Percentiles rank a stretch among this genome's conserved stretches.
Conservation (phyloP, 164 flowering plant species). For the Aristolochia contorta region DNA sequence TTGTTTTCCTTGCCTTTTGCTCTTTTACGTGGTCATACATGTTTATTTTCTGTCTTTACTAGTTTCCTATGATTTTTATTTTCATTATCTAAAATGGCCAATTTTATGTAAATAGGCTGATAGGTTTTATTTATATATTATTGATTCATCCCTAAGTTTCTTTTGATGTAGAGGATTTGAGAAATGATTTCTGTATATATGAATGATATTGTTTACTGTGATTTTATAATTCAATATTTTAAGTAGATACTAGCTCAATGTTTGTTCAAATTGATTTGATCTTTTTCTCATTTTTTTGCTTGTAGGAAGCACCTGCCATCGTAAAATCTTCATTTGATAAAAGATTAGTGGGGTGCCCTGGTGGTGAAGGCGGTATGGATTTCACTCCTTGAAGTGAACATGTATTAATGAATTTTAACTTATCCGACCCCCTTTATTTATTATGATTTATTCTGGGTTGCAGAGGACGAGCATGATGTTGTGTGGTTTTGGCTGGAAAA, state of each 20-base stretch:
- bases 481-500: slow-evolving; percentile 98
- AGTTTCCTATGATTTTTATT: background rate
- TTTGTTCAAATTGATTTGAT: background rate
- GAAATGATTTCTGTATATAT: background rate
- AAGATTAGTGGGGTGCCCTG: slow-evolving; percentile 76
- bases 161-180: background rate
- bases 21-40: too few species aligned
- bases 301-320: slow-evolving; percentile 63
- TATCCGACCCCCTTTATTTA: background rate
- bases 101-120: background rate
- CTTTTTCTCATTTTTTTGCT: background rate
- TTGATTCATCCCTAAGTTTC: background rate
- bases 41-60: background rate
- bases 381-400: background rate
- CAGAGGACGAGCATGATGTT: slow-evolving; percentile 91
- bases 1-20: too few species aligned
- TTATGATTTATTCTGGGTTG: background rate
- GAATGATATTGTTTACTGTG: background rate
- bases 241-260: background rate
- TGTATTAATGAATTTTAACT: background rate
- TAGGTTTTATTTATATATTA: background rate
- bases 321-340: slow-evolving; percentile 45
- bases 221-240: background rate
- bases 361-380: slow-evolving; percentile 53
- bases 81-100: background rate